Conservation (phyloP, 2,329 filamentous ascomycete genomes). For the Zalaria sp. region DNA sequence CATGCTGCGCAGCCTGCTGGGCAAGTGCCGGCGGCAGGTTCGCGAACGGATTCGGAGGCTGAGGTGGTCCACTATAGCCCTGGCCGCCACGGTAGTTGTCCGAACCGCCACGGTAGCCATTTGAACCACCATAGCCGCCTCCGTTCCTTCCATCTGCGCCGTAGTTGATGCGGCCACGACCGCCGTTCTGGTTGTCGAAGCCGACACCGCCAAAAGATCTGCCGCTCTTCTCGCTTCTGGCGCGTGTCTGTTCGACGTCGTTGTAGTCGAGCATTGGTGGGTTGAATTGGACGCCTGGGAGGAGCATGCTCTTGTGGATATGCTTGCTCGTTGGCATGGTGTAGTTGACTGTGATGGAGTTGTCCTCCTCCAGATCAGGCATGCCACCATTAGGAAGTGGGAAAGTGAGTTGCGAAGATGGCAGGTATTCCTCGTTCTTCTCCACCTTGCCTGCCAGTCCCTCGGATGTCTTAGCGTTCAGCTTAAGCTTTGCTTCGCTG, state of each 20-base stretch:
- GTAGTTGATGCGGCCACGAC: constrained; percentile 42
- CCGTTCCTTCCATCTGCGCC: constrained; percentile 17
- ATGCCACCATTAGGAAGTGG: constrained; percentile 59
- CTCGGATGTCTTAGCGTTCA: constrained; percentile 62
- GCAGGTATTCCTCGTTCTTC: constrained; percentile 72
- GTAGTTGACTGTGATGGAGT: constrained; percentile 78
- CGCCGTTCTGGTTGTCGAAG: constrained; percentile 33
- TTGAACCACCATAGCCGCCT: constrained; percentile 11
- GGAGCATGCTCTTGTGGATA: constrained; percentile 84
- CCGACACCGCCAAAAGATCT: constrained; percentile 57
- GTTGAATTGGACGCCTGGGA: constrained; percentile 67
- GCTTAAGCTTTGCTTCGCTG: constrained; percentile 47
- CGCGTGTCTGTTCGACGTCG: constrained; percentile 61
- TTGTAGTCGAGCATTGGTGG: constrained; percentile 56
- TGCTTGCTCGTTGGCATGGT: constrained; percentile 60
- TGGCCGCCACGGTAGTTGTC: constrained; percentile 11
- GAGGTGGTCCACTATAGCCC: constrained; percentile 11
- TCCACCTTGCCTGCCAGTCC: constrained; percentile 69
- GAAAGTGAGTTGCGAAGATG: constrained; percentile 67
- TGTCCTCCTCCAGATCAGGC: constrained; percentile 70
- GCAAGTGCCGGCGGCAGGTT: constrained; percentile 19
- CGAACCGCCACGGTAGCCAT: constrained; percentile 10
- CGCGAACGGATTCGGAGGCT: constrained; percentile 11
- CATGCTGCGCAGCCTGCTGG: constrained; percentile 18
- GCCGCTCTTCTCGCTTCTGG: constrained; percentile 50